A percentile compares a stretch with the other conserved stretches of the same genome.
Conservation (phyloP, 129 eudicot species). For the Logfia minima region DNA sequence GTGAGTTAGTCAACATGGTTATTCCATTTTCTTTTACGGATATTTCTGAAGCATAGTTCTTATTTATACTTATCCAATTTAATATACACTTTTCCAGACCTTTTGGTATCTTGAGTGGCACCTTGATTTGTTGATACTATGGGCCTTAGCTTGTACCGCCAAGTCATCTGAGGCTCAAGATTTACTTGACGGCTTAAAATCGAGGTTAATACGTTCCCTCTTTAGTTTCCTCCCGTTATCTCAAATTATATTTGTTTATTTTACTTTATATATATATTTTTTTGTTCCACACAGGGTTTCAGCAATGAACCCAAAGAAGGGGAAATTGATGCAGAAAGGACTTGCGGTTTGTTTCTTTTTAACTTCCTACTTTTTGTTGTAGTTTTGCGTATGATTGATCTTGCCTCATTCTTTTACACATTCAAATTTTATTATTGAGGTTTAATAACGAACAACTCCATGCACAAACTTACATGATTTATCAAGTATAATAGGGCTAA, state of each 20-base stretch:
- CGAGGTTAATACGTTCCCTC: slow-evolving; percentile 44
- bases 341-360: slow-evolving; percentile 52
- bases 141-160: slow-evolving; percentile 68
- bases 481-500: neutral
- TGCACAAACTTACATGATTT: neutral
- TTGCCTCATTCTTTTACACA: neutral
- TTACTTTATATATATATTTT: slow-evolving; percentile 14
- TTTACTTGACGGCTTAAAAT: slow-evolving; percentile 59
- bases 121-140: slow-evolving; percentile 78
- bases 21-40: neutral
- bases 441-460: neutral
- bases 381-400: neutral
- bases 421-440: neutral
- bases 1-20: slow-evolving; percentile 49
- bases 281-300: slow-evolving; percentile 47
- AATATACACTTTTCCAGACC: slow-evolving; percentile 36
- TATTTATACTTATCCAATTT: neutral
- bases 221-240: neutral
- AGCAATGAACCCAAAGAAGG: slow-evolving; percentile 62
- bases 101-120: slow-evolving; percentile 94
- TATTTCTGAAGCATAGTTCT: neutral
- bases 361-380: slow-evolving; percentile 5
- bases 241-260: neutral
- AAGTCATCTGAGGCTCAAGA: slow-evolving; percentile 60
- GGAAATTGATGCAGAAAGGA: slow-evolving; percentile 59